phyloP scores from a whole-genome alignment of 257 asterid species.

The Penstemon barbatus region DNA sequence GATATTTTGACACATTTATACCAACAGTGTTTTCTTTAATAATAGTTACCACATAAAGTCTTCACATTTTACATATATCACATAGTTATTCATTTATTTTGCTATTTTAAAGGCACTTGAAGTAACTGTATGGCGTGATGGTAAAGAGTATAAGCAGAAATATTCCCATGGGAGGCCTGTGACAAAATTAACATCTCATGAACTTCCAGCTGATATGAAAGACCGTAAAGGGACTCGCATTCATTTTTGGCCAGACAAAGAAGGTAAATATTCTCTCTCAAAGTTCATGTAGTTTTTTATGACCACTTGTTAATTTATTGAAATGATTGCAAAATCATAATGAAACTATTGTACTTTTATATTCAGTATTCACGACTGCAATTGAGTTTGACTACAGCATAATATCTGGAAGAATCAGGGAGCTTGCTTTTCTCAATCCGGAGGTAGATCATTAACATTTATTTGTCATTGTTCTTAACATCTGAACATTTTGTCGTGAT shows the following conservation, averaged over 20 bases:
- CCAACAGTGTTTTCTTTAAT: too few relatives aligned
- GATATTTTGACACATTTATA: too few relatives aligned
- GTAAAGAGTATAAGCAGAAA: slow-evolving; percentile 80
- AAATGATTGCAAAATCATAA: slow-evolving; percentile 6
- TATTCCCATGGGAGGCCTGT: slow-evolving; percentile 90
- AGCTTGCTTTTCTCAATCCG: slow-evolving; percentile 98
- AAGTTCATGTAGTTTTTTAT: slow-evolving; percentile 18
- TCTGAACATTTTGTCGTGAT: slow-evolving; percentile 26
- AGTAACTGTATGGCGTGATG: slow-evolving; percentile 92
- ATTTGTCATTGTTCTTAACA: slow-evolving; percentile 24
- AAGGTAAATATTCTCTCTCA: slow-evolving; percentile 47
- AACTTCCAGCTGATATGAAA: slow-evolving; percentile 61
- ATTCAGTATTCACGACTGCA: slow-evolving; percentile 78
- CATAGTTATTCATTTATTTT: slow-evolving; percentile 19
- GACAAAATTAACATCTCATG: slow-evolving; percentile 52
- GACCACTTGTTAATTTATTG: slow-evolving; percentile 5
- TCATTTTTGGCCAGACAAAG: slow-evolving; percentile 93
- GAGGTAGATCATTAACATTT: slow-evolving; percentile 50
- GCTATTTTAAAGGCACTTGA: slow-evolving; percentile 62
- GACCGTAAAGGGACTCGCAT: slow-evolving; percentile 70
- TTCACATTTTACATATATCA: neutral
- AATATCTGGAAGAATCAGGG: slow-evolving; percentile 90
- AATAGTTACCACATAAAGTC: too few relatives aligned
- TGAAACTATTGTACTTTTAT: slow-evolving; percentile 25
- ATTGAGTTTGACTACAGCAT: slow-evolving; percentile 83